These are phyloP conservation scores for Leccinum subrobustum DNA, from an alignment of 1,284 basidiomycete genomes.

Conservation along the genomic window DNA sequence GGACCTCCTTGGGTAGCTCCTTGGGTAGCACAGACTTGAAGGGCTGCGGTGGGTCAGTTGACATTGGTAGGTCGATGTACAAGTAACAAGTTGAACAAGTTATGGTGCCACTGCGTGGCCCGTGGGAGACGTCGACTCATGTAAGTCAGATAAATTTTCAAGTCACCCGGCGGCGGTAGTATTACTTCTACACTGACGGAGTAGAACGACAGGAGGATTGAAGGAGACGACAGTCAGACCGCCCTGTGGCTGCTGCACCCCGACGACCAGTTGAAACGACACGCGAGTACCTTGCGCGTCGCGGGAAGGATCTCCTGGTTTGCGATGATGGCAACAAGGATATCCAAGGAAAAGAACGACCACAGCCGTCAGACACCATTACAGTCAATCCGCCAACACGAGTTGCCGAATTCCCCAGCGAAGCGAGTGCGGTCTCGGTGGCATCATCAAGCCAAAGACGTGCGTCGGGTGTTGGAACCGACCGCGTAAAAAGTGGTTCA, in stretches of 20 bases:
- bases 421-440: slow-evolving; percentile 18
- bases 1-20: neutral
- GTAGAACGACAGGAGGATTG: neutral
- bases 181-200: too few relatives aligned
- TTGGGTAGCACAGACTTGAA: too few relatives aligned
- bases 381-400: neutral
- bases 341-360: neutral
- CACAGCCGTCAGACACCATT: slow-evolving; percentile 17
- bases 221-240: slow-evolving; percentile 1
- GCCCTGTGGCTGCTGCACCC: neutral
- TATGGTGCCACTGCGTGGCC: too few relatives aligned
- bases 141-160: too few relatives aligned
- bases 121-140: too few relatives aligned
- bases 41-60: too few relatives aligned
- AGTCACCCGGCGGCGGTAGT: too few relatives aligned
- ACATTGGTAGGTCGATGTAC: too few relatives aligned
- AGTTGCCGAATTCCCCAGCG: neutral
- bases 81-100: too few relatives aligned
- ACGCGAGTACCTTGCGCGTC: neutral
- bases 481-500: neutral
- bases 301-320: neutral
- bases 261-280: neutral
- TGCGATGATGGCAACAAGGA: neutral
- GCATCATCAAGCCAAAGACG: neutral
- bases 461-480: slow-evolving; percentile 1